Conservation (phyloP, 495 filamentous ascomycete genomes). For the Neurospora intermedia region DNA sequence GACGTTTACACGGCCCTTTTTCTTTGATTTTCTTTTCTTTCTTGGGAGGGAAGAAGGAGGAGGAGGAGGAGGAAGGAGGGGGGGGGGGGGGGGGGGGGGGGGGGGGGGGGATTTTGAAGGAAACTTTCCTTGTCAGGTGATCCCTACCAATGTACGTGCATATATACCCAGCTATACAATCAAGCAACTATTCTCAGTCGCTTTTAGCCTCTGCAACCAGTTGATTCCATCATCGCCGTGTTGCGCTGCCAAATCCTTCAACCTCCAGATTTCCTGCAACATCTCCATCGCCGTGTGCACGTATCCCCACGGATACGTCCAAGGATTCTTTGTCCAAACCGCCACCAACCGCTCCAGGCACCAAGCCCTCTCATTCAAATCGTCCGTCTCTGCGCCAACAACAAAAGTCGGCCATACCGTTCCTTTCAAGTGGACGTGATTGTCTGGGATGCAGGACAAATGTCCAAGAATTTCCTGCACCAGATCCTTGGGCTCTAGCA, state of each 20-base stretch:
- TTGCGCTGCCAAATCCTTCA: conserved; percentile 16
- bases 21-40: no score
- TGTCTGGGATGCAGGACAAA: conserved; percentile 33
- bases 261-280: conserved; percentile 28
- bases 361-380: conserved; percentile 21
- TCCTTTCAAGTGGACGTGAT: conserved; percentile 42
- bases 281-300: conserved; percentile 32
- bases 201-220: conserved; percentile 29
- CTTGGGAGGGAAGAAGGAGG: no score
- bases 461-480: conserved; percentile 32
- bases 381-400: conserved; percentile 39
- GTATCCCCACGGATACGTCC: conserved; percentile 36
- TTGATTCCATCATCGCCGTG: conserved; percentile 6
- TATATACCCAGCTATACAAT: conserved; percentile 21
- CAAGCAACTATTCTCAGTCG: conserved; percentile 25
- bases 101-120: not conserved
- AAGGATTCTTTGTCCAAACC: conserved; percentile 20
- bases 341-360: conserved; percentile 26
- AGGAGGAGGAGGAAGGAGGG: no score
- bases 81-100: no score
- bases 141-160: not conserved
- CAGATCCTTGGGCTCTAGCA: conserved; percentile 25
- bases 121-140: not conserved
- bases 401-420: conserved; percentile 50
- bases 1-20: not conserved